Evolutionary conservation across 495 filamentous ascomycete genomes (phyloP).

Genomic region (Venustampulla echinocandica): DNA sequence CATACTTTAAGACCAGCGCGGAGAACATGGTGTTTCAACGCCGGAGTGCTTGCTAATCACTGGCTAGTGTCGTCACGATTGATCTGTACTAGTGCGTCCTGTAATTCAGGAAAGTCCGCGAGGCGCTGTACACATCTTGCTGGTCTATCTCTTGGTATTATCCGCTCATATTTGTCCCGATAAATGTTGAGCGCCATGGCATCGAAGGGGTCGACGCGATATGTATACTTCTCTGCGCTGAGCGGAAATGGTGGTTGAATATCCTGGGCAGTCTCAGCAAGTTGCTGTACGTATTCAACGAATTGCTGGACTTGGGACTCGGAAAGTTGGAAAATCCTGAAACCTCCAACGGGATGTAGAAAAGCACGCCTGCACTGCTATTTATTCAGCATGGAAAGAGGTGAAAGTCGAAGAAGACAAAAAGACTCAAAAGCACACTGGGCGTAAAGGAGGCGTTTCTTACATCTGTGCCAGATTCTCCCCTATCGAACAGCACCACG

Average conservation of each 20-base stretch:
- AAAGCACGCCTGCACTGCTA: slow-evolving; percentile 10
- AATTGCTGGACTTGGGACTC: slow-evolving; percentile 8
- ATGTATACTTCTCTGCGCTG: slow-evolving; percentile 8
- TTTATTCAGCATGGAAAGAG: slow-evolving; percentile 1
- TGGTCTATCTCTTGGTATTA: too few relatives aligned
- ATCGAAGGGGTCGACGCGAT: slow-evolving; percentile 9
- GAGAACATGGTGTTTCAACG: too few relatives aligned
- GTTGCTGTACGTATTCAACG: too few relatives aligned
- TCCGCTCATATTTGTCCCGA: slow-evolving; percentile 14
- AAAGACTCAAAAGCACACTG: too few relatives aligned
- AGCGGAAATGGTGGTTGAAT: slow-evolving; percentile 3
- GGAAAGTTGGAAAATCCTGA: slow-evolving; percentile 10
- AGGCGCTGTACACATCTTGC: too few relatives aligned
- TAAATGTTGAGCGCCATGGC: slow-evolving; percentile 12
- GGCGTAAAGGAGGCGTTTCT: not conserved
- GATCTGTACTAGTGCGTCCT: too few relatives aligned
- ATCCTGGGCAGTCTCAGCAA: not conserved
- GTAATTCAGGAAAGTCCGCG: too few relatives aligned
- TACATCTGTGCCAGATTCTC: slow-evolving; percentile 8
- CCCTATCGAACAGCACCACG: slow-evolving; percentile 26
- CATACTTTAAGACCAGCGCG: too few relatives aligned
- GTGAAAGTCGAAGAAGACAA: not conserved
- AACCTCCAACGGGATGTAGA: slow-evolving; percentile 10
- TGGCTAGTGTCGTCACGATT: too few relatives aligned
- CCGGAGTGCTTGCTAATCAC: too few relatives aligned